Percentiles rank a stretch among this genome's conserved stretches.
Evolutionary conservation across 2,329 filamentous ascomycete genomes (phyloP).

Genomic region (Diaporthe velutina): DNA sequence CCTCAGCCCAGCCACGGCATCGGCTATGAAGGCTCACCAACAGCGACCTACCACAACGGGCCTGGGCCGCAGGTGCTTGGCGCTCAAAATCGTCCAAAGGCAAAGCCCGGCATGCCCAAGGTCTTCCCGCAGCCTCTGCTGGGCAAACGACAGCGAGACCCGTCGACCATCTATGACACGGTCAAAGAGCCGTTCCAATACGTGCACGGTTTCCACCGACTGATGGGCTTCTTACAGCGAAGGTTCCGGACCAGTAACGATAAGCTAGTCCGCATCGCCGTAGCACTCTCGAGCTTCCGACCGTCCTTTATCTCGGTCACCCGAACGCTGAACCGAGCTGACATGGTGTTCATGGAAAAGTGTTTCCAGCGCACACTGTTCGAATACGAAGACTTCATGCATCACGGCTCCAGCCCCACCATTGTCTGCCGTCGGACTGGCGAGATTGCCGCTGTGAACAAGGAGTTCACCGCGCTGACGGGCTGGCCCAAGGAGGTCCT

Average conservation of each 20-base stretch:
- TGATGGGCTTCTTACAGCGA: constrained; percentile 83
- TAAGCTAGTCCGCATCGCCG: constrained; percentile 86
- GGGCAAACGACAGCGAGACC: constrained; percentile 76
- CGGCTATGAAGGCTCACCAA: constrained; percentile 69
- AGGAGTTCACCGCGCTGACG: constrained; percentile 95
- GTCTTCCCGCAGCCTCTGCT: constrained; percentile 63
- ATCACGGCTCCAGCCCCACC: constrained; percentile 88
- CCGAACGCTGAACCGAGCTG: constrained; percentile 86
- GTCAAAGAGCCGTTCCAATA: constrained; percentile 95
- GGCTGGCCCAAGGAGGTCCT: constrained; percentile 94
- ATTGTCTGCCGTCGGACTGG: constrained; percentile 93
- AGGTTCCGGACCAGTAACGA: constrained; percentile 76
- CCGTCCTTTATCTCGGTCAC: constrained; percentile 95
- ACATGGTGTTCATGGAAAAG: constrained; percentile 98
- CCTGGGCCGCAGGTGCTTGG: constrained; percentile 38
- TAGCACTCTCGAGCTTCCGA: constrained; percentile 88
- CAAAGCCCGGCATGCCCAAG: constrained; percentile 58
- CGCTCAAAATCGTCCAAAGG: constrained; percentile 56
- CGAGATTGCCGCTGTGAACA: constrained; percentile 94
- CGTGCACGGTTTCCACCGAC: constrained; percentile 88
- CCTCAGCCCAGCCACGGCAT: constrained; percentile 66
- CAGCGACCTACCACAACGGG: constrained; percentile 50
- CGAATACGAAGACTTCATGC: constrained; percentile 94
- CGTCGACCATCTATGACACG: constrained; percentile 87
- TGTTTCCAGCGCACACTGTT: constrained; percentile 93